Percentiles rank a stretch among this genome's conserved stretches.
Conservation (phyloP, 371 early-diverging fungal genomes). For the Capniomyces stellatus region DNA sequence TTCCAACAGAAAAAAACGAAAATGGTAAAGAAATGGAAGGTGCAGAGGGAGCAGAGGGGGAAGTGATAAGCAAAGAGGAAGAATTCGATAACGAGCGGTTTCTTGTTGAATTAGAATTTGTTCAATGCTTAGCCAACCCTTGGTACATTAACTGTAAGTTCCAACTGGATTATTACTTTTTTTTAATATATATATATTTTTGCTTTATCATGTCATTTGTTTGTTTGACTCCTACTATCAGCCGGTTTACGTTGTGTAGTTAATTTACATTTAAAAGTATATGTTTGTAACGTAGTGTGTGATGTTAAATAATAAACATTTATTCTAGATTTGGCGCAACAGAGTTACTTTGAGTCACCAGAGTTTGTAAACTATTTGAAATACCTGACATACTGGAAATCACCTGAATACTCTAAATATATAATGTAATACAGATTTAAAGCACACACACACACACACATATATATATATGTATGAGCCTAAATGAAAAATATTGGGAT, state of each 20-base stretch:
- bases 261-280: no score
- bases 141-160: conserved; percentile 71
- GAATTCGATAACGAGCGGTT: conserved; percentile 34
- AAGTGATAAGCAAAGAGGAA: not conserved
- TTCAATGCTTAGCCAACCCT: conserved; percentile 87
- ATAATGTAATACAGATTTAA: no score
- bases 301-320: no score
- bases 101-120: conserved; percentile 83
- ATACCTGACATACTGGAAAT: conserved; percentile 81
- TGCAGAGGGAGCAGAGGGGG: not conserved
- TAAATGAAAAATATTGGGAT: no score
- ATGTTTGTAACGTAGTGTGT: no score
- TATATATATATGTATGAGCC: no score
- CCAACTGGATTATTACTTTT: no score
- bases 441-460: no score
- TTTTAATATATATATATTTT: not conserved
- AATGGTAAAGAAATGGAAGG: not conserved
- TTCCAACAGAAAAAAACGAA: not conserved
- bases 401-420: conserved; percentile 73
- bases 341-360: conserved; percentile 60
- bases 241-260: no score
- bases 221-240: not conserved
- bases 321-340: conserved; percentile 63
- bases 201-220: not conserved
- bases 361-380: conserved; percentile 70